A percentile compares a stretch with the other conserved stretches of the same genome.
Evolutionary conservation across 768 basidiomycete species (phyloP).

Genomic region (Podaxis sp.): DNA sequence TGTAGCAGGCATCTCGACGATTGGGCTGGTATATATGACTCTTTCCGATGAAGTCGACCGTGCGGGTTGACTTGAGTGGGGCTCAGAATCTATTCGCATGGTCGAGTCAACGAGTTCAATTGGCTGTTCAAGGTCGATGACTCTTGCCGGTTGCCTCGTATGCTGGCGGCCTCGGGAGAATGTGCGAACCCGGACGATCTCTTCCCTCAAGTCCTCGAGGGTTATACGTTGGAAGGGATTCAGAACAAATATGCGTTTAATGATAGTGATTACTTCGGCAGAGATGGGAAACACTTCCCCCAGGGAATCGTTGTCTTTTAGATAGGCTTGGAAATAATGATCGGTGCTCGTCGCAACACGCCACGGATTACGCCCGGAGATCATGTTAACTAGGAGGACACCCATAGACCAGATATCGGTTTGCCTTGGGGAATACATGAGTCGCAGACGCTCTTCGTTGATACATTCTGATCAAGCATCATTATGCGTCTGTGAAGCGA

Average conservation of each 20-base stretch:
- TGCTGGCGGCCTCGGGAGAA: slow-evolving; percentile 41
- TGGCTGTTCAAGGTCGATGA: background rate
- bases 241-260: slow-evolving; percentile 61
- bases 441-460: slow-evolving; percentile 32
- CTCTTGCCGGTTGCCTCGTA: background rate
- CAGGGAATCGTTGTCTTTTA: slow-evolving; percentile 40
- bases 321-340: slow-evolving; percentile 63
- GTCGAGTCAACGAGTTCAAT: background rate
- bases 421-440: slow-evolving; percentile 54
- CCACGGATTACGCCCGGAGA: slow-evolving; percentile 80
- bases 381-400: slow-evolving; percentile 81
- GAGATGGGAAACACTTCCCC: slow-evolving; percentile 12
- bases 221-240: slow-evolving; percentile 61
- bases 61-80: background rate
- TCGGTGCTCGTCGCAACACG: slow-evolving; percentile 63
- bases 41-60: background rate
- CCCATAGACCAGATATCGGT: slow-evolving; percentile 78
- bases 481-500: slow-evolving; percentile 9
- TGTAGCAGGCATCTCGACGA: background rate
- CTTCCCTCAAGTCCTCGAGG: slow-evolving; percentile 57
- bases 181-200: slow-evolving; percentile 52
- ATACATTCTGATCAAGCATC: slow-evolving; percentile 47
- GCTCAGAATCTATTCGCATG: background rate
- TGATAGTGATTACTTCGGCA: background rate
- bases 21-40: background rate